These are phyloP conservation scores for Bacidia rubella DNA, from an alignment of 495 filamentous ascomycete species.

Conservation along the genomic window DNA sequence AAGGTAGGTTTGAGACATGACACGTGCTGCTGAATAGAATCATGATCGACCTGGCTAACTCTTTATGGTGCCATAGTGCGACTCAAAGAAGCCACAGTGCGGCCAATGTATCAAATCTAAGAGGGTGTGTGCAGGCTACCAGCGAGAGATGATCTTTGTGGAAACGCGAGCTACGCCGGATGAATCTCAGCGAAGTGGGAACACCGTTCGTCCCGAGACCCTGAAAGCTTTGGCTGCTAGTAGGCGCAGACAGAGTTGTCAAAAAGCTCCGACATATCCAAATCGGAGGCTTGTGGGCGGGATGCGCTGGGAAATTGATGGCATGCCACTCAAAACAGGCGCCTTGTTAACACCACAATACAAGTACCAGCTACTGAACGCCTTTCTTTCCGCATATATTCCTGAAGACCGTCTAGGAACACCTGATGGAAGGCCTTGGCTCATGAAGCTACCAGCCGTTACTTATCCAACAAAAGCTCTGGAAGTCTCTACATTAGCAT, in stretches of 20 bases:
- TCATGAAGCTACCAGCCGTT: not conserved
- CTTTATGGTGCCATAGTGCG: not conserved
- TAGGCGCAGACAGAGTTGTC: not conserved
- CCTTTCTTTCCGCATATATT: not conserved
- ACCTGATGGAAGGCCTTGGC: not conserved
- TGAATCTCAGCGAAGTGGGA: not conserved
- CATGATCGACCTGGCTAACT: not conserved
- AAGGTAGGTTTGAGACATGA: not conserved
- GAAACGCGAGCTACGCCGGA: not conserved
- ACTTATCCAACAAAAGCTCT: not conserved
- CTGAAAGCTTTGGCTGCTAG: not conserved
- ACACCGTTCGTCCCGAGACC: not conserved
- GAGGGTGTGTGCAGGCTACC: not conserved
- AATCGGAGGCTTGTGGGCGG: not conserved
- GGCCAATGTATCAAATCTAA: not conserved
- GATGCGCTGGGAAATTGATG: not conserved
- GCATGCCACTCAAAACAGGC: not conserved
- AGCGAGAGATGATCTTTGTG: not conserved
- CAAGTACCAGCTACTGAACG: not conserved
- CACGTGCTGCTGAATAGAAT: not conserved
- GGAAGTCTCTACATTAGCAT: not conserved
- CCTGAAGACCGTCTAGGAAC: not conserved
- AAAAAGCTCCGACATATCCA: not conserved
- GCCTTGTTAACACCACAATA: not conserved
- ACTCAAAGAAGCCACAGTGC: not conserved